These are phyloP conservation scores for Arabis hirsuta DNA, from an alignment of 345 rosid genomes.

Conservation along the genomic window DNA sequence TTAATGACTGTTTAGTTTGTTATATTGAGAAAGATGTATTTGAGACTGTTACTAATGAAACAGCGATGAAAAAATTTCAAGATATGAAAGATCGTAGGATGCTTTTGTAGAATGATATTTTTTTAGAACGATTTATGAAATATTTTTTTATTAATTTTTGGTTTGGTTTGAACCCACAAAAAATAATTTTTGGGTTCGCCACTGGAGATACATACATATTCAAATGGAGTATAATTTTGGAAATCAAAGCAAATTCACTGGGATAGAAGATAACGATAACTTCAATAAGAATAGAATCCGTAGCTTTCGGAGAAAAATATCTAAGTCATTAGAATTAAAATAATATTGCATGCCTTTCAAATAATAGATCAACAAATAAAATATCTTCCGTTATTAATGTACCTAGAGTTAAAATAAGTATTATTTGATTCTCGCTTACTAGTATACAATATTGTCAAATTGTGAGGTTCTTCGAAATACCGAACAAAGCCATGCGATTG, in stretches of 20 bases:
- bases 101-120: too few relatives aligned
- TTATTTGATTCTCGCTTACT: not conserved
- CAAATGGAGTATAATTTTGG: not conserved
- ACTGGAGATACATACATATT: not conserved
- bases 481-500: constrained; percentile 4
- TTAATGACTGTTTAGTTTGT: too few relatives aligned
- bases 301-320: not conserved
- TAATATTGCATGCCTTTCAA: not conserved
- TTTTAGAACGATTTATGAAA: too few relatives aligned
- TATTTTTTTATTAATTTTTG: too few relatives aligned
- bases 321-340: not conserved
- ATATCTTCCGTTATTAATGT: not conserved
- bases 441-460: constrained; percentile 4
- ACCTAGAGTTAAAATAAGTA: not conserved
- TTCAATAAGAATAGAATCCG: too few relatives aligned
- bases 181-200: too few relatives aligned
- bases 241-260: not conserved
- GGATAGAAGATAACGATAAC: not conserved
- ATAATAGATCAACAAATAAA: not conserved
- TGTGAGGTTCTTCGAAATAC: constrained; percentile 19
- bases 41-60: too few relatives aligned
- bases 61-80: too few relatives aligned
- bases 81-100: too few relatives aligned
- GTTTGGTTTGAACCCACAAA: too few relatives aligned
- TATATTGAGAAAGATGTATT: too few relatives aligned